Percentiles rank a stretch among this genome's conserved stretches.
Conservation (phyloP, 306 rosid species). For the Prunus salicina region DNA sequence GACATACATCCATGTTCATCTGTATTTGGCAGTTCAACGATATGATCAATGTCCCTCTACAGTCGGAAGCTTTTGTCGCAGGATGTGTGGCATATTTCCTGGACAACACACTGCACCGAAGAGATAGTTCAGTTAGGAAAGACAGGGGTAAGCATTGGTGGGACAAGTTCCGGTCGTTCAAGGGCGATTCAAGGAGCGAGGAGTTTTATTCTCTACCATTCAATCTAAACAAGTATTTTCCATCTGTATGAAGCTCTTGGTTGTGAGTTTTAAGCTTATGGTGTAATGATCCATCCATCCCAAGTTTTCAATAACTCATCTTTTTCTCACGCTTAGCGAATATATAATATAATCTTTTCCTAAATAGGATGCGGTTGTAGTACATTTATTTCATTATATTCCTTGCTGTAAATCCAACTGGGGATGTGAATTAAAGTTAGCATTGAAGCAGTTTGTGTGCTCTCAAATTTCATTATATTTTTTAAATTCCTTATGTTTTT, state of each 20-base stretch:
- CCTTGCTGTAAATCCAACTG: constrained; percentile 48
- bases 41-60: constrained; percentile 85
- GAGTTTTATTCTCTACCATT: constrained; percentile 94
- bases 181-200: constrained; percentile 78
- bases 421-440: constrained; percentile 35
- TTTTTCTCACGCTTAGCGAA: constrained; percentile 25
- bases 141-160: constrained; percentile 99
- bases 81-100: constrained; percentile 80
- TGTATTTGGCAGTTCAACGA: constrained; percentile 75
- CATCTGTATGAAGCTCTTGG: constrained; percentile 64
- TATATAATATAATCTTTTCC: constrained; percentile 31
- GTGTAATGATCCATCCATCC: constrained; percentile 26
- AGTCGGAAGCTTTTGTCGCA: constrained; percentile 90
- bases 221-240: constrained; percentile 94
- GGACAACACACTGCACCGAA: constrained; percentile 81
- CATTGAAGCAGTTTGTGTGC: constrained; percentile 31
- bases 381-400: constrained; percentile 47
- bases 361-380: constrained; percentile 27
- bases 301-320: constrained; percentile 13
- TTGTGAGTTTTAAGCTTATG: constrained; percentile 10
- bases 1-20: background rate
- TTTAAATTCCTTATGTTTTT: background rate
- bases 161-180: constrained; percentile 83
- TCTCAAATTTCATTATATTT: constrained; percentile 1
- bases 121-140: constrained; percentile 53